Base-by-base conservation (phyloP, 2,329 filamentous ascomycete species). In the Blumeriella jaapii region DNA sequence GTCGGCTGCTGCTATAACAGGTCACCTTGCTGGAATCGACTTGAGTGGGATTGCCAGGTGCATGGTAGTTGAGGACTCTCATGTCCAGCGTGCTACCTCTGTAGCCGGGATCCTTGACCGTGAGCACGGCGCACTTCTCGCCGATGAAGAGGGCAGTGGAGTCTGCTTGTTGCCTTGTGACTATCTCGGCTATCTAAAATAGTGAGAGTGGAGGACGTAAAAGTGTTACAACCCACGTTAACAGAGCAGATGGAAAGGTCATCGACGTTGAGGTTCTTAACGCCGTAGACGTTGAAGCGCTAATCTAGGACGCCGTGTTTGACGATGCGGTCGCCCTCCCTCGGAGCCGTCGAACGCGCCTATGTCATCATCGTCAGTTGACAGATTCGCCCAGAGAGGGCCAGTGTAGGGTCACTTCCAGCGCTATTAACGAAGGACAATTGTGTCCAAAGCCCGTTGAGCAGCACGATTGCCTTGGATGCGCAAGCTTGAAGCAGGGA, bases 41-140 rank as follows among this genome's bases (percentile, higher is more conserved):
- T n/a, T n/a, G n/a, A n/a, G n/a, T n/a, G n/a, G 46, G 15, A 25
- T 71, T 68, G 4, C 66, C 67, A 0, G 68, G 72, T 0, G 68
- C 73, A 41, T 77, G 59, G 52, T 79, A 79, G 7, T 62, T 65
- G 1, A 75, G 75, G 3, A 79, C 79, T 60, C 75, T 80, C 82
- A 89, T 89, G 26, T 85, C 76, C 42, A 89, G 63, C 7, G 76
- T 80, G 18, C 39, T 45, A 65, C 64, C 51, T 18, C 82, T 82
- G 22, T 53, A 52, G 2, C 60, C 60, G 20, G 64, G 41, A 42
- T 62, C 60, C 40, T 57, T 52, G 25, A 55, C 55, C n/a, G 61
- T 53, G 9, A 62, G 51, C 38, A 59, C 50, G 24, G 60, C 58
- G 15, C 57, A 59, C 46, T 59, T 59, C 46, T 62, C 60, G 1